phyloP scores from a whole-genome alignment of 306 rosid genomes.

The Trifolium pratense region DNA sequence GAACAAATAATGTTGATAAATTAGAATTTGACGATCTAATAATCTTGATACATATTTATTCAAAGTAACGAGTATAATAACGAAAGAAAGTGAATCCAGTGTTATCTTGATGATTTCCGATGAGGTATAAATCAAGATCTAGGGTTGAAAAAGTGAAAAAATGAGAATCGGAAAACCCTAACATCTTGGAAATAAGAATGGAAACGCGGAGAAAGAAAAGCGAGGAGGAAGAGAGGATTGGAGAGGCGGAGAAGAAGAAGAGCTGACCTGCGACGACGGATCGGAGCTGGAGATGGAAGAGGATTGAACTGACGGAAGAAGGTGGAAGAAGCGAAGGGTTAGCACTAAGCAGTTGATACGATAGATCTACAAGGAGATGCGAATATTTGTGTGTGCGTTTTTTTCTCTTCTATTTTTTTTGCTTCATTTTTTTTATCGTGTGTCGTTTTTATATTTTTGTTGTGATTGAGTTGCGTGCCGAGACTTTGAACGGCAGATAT shows the following conservation, averaged over 20 bases:
- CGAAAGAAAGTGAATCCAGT: neutral
- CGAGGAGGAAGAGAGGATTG: neutral
- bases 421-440: neutral
- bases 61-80: neutral
- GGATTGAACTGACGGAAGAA: conserved; percentile 42
- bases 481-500: conserved; percentile 32
- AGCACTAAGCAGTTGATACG: conserved; percentile 52
- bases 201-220: neutral
- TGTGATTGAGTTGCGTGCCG: neutral
- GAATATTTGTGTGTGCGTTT: conserved; percentile 18
- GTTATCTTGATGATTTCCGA: neutral
- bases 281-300: conserved; percentile 45
- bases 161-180: conserved; percentile 40
- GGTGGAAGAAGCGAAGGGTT: conserved; percentile 50
- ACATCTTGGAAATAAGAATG: neutral
- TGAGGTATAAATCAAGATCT: conserved; percentile 3
- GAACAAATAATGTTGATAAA: neutral
- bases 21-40: neutral
- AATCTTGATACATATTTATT: neutral
- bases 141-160: neutral
- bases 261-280: conserved; percentile 65
- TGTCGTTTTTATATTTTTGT: neutral
- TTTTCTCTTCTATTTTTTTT: neutral
- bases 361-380: conserved; percentile 64
- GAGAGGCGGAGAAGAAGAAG: neutral